phyloP scores from a whole-genome alignment of 1,139 yeast genomes.

The Debaryomyces psychrophilus region DNA sequence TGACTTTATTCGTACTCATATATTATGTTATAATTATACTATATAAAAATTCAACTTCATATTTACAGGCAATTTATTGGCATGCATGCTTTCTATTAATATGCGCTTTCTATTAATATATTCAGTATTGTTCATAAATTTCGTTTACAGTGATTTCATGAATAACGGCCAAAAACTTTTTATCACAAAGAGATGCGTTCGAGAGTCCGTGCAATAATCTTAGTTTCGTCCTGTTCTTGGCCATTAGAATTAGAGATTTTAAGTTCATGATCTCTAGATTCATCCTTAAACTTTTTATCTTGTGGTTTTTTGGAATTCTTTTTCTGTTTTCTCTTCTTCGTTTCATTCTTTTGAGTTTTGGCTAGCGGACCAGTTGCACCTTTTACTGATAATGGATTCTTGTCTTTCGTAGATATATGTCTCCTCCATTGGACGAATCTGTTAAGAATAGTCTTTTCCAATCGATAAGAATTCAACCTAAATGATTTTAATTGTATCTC shows the following conservation, averaged over 20 bases:
- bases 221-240: not conserved
- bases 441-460: slow-evolving; percentile 5
- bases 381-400: not conserved
- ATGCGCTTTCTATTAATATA: not conserved
- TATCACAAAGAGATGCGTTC: not conserved
- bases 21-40: not conserved
- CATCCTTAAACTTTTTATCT: not conserved
- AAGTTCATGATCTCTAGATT: not conserved
- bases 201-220: not conserved
- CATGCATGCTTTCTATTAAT: no score
- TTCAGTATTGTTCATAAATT: not conserved
- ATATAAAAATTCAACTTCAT: not conserved
- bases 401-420: not conserved
- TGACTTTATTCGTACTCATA: not conserved
- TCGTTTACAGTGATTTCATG: no score
- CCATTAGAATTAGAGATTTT: not conserved
- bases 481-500: not conserved
- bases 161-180: not conserved
- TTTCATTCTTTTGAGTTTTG: not conserved
- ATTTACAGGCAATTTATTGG: not conserved
- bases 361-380: not conserved
- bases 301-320: not conserved
- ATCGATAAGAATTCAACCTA: slow-evolving; percentile 1
- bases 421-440: slow-evolving; percentile 9
- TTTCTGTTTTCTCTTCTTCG: not conserved